phyloP scores from a whole-genome alignment of 2,329 filamentous ascomycete genomes.

The Penicillium paneum region DNA sequence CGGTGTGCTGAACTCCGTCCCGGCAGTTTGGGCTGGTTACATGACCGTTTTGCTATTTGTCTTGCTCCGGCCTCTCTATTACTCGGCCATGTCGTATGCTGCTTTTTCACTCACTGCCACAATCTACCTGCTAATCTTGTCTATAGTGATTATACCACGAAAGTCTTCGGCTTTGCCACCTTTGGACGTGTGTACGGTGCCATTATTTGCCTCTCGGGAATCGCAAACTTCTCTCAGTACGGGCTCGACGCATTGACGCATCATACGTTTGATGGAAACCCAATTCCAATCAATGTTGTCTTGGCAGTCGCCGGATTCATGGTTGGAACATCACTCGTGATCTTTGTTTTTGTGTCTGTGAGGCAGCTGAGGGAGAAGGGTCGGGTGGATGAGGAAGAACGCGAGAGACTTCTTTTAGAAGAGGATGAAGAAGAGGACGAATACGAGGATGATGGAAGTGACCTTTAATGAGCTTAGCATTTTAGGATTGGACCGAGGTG shows the following conservation, averaged over 20 bases:
- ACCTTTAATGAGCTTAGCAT: neutral
- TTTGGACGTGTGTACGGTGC: conserved; percentile 90
- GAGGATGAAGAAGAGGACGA: conserved; percentile 16
- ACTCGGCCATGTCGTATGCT: conserved; percentile 72
- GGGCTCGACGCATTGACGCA: conserved; percentile 76
- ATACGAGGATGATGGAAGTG: neutral
- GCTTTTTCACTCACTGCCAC: neutral
- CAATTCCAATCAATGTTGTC: conserved; percentile 71
- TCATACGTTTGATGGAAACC: conserved; percentile 66
- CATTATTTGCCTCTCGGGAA: conserved; percentile 79
- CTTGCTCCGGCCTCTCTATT: conserved; percentile 82
- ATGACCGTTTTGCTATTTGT: conserved; percentile 79
- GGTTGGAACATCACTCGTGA: conserved; percentile 64
- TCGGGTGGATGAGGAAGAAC: conserved; percentile 23
- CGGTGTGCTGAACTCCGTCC: conserved; percentile 72
- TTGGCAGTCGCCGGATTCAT: conserved; percentile 61
- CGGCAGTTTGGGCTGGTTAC: conserved; percentile 63
- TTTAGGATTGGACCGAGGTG: neutral
- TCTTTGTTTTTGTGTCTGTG: conserved; percentile 53
- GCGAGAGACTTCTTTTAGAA: conserved; percentile 25
- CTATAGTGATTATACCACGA: conserved; percentile 72
- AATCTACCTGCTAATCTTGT: neutral
- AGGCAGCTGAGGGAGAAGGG: conserved; percentile 13
- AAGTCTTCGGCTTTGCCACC: conserved; percentile 87
- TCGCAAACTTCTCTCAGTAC: conserved; percentile 80